These are phyloP conservation scores for Styphnolobium japonicum DNA, from an alignment of 306 rosid genomes.

Conservation along the genomic window DNA sequence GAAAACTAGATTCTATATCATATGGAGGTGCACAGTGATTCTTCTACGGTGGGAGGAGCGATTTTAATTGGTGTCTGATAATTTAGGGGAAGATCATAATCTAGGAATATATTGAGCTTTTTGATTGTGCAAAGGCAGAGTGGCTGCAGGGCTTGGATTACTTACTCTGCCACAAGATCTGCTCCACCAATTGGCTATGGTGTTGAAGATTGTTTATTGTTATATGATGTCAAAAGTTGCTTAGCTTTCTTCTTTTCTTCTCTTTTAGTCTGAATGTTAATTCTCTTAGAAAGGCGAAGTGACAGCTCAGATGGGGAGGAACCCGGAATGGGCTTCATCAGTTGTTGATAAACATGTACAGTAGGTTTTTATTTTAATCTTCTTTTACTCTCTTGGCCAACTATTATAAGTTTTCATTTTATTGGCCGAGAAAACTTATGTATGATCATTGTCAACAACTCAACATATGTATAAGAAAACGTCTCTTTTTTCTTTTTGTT, in stretches of 20 bases:
- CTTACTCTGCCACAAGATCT: background rate
- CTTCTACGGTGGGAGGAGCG: slow-evolving; percentile 55
- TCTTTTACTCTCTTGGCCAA: background rate
- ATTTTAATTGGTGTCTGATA: background rate
- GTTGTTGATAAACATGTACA: slow-evolving; percentile 14
- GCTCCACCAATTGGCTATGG: background rate
- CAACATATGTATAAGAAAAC: background rate
- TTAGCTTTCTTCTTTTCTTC: background rate
- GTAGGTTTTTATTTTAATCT: background rate
- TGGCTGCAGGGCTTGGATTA: background rate
- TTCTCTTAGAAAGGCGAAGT: background rate
- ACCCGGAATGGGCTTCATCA: background rate
- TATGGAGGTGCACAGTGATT: slow-evolving; percentile 64
- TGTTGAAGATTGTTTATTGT: background rate
- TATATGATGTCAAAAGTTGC: background rate
- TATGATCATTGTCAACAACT: background rate
- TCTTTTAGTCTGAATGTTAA: background rate
- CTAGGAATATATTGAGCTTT: background rate
- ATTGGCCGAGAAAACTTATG: background rate
- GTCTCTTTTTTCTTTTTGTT: background rate
- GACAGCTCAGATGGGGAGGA: background rate
- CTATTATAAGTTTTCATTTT: background rate
- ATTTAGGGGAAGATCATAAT: background rate
- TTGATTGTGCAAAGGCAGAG: background rate
- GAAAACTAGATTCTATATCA: slow-evolving; percentile 55